These are phyloP conservation scores for Austroboletus eburneus DNA, from an alignment of 768 basidiomycete genomes.

Conservation along the genomic window DNA sequence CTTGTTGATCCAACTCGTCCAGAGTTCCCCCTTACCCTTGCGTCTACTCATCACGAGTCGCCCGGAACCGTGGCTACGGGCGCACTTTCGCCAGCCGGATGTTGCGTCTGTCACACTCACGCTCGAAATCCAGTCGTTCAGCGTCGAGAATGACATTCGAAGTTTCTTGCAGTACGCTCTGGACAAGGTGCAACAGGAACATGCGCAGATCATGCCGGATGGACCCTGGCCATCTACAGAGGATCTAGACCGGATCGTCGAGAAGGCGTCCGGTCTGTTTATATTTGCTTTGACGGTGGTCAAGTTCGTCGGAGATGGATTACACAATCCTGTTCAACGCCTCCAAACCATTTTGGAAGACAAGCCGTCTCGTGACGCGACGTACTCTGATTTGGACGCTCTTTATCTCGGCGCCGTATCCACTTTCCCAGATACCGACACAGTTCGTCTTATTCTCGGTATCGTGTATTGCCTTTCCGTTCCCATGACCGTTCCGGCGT, in stretches of 20 bases:
- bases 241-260: slow-evolving; percentile 18
- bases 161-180: slow-evolving; percentile 17
- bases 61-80: slow-evolving; percentile 12
- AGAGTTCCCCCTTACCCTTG: slow-evolving; percentile 12
- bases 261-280: slow-evolving; percentile 22
- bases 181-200: slow-evolving; percentile 9
- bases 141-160: slow-evolving; percentile 20
- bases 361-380: slow-evolving; percentile 1
- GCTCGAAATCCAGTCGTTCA: slow-evolving; percentile 20
- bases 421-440: slow-evolving; percentile 13
- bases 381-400: slow-evolving; percentile 13
- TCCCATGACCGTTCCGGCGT: slow-evolving; percentile 8
- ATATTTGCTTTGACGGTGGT: slow-evolving; percentile 27
- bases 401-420: slow-evolving; percentile 16
- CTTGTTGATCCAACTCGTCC: slow-evolving; percentile 15
- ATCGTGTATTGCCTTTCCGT: slow-evolving; percentile 15
- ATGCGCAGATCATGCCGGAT: slow-evolving; percentile 9
- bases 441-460: slow-evolving; percentile 15
- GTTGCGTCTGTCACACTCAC: slow-evolving; percentile 6
- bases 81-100: slow-evolving; percentile 14
- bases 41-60: slow-evolving; percentile 26
- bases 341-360: slow-evolving; percentile 13
- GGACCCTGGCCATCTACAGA: slow-evolving; percentile 22
- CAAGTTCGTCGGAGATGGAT: slow-evolving; percentile 21
- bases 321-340: slow-evolving; percentile 16